phyloP scores from a whole-genome alignment of 345 rosid species.

The Sonneratia caseolaris region DNA sequence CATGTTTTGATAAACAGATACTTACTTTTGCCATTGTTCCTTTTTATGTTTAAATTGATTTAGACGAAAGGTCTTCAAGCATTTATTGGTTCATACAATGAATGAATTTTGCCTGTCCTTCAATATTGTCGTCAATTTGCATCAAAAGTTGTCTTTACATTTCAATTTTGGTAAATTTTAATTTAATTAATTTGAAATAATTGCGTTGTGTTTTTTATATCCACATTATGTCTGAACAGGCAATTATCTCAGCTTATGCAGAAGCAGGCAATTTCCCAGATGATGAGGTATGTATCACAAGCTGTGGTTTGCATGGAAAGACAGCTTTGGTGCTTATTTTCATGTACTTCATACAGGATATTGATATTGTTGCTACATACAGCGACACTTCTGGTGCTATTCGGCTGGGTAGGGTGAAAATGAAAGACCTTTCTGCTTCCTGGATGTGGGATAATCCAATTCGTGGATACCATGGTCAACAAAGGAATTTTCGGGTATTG shows the following conservation, averaged over 20 bases:
- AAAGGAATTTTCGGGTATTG: slow-evolving; percentile 40
- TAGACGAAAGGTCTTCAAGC: background rate
- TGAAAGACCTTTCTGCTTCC: slow-evolving; percentile 82
- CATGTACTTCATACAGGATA: slow-evolving; percentile 46
- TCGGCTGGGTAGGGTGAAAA: slow-evolving; percentile 56
- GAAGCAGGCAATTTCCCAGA: slow-evolving; percentile 24
- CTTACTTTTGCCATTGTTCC: background rate
- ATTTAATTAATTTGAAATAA: background rate
- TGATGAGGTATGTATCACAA: slow-evolving; percentile 38
- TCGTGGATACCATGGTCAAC: slow-evolving; percentile 26
- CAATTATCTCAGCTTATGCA: slow-evolving; percentile 21
- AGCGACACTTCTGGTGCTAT: slow-evolving; percentile 56
- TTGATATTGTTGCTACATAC: slow-evolving; percentile 79
- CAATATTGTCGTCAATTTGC: background rate
- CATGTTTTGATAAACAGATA: background rate
- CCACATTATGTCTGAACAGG: slow-evolving; percentile 18
- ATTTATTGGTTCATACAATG: background rate
- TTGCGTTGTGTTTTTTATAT: background rate
- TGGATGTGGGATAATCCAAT: slow-evolving; percentile 75
- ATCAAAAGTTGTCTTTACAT: background rate
- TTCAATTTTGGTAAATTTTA: background rate
- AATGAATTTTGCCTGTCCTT: background rate
- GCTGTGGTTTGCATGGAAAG: slow-evolving; percentile 6
- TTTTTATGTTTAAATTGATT: background rate
- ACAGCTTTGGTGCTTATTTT: slow-evolving; percentile 17